Conservation (phyloP, 345 rosid species). For the Syzygium grande region DNA sequence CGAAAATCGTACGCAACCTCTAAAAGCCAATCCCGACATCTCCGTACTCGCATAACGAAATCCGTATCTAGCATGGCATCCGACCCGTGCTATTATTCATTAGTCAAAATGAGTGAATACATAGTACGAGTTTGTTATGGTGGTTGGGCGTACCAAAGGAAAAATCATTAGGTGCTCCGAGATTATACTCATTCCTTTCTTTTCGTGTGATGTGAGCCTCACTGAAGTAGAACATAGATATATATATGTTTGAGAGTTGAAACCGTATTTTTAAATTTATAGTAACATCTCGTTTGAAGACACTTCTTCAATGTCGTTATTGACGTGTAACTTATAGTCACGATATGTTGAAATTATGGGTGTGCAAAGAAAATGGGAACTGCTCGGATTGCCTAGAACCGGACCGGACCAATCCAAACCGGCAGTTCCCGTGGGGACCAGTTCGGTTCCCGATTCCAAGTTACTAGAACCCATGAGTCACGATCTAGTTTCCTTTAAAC, state of each 20-base stretch:
- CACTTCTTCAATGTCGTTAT: fast-evolving
- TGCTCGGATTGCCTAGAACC: too few species aligned
- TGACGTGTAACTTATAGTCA: neutral
- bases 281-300: neutral
- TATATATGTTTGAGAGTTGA: neutral
- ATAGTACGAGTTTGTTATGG: neutral
- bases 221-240: neutral
- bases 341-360: too few species aligned
- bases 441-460: too few species aligned
- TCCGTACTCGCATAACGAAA: neutral
- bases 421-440: fast-evolving
- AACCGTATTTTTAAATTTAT: neutral
- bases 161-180: neutral
- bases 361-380: too few species aligned
- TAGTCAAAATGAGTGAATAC: neutral
- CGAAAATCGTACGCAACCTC: neutral
- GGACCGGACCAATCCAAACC: too few species aligned
- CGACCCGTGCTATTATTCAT: neutral
- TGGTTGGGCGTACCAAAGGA: neutral
- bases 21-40: neutral
- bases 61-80: neutral
- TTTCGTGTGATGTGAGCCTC: neutral
- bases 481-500: too few species aligned
- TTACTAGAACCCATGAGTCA: fast-evolving
- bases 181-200: neutral